These are phyloP conservation scores for Mytilinidion resinicola DNA, from an alignment of 495 filamentous ascomycete species.

Conservation along the genomic window DNA sequence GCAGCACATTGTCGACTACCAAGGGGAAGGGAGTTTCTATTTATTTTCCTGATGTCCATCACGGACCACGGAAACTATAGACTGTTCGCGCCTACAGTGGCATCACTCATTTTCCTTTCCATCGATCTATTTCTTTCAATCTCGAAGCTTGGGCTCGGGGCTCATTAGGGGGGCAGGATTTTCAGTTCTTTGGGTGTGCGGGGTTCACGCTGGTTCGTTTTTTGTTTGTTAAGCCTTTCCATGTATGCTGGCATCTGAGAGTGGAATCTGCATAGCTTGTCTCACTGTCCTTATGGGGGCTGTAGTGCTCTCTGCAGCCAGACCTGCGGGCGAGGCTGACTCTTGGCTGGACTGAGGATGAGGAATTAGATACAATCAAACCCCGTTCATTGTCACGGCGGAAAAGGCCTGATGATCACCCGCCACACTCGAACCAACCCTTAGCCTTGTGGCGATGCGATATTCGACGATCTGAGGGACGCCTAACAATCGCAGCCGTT, in stretches of 20 bases:
- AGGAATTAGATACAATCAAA: no score
- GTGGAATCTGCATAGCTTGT: no score
- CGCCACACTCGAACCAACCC: no score
- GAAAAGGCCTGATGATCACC: no score
- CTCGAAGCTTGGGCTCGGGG: background rate
- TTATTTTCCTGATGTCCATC: background rate
- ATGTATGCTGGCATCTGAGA: slow-evolving; percentile 3
- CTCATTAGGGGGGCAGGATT: background rate
- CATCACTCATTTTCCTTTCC: background rate
- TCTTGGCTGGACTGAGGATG: no score
- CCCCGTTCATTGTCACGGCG: no score
- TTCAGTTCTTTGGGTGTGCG: background rate
- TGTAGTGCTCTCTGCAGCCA: no score
- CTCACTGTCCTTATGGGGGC: no score
- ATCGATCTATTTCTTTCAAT: background rate
- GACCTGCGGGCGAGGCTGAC: no score
- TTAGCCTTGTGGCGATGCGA: no score
- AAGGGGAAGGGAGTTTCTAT: background rate
- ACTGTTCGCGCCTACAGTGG: background rate
- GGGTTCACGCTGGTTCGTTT: background rate
- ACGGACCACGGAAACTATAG: background rate
- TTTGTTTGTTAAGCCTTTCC: background rate
- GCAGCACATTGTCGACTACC: background rate
- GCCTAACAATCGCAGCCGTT: no score
- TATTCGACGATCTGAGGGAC: no score